Evolutionary conservation across 305 asterid genomes (phyloP), one percentile per base, ranked within the genome.

Genomic region (Fraxinus paxiana): DNA sequence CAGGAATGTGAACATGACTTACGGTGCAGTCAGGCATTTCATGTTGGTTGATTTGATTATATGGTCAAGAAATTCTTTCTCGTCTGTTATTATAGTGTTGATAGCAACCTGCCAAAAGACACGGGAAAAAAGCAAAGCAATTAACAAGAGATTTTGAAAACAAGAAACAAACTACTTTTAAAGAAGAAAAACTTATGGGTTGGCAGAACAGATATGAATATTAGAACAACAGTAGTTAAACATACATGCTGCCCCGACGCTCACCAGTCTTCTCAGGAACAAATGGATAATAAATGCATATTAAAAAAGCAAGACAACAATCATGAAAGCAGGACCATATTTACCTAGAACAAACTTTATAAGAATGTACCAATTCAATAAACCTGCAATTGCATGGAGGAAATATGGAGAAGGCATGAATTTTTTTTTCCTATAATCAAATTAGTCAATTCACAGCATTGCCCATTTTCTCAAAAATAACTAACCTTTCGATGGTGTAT

Each of bases 21-120:
- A 94, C 99, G 17, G 87, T 5, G 94, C 97, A 73, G 99, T 94
- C 82, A 96, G 89, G 90, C 99, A 96, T 88, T 87, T 92, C 99
- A 96, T 93, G 88, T 96, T 96, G 87, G 99, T 94, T 12, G 99
- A 92, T 78, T 86, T 92, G 78, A 96, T 91, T 31, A 96, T 93
- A 83, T 96, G 98, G 74, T 89, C 94, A 30, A 96, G 97, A 77
- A 96, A 94, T 80, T 96, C 98, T 86, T 92, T 96, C 86, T 94
- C 99, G 56, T 83, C 91, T 80, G 92, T 90, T 76, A 96, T 92
- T 70, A 92, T 84, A 33, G 99, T 96, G 84, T 91, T 91, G 41
- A 91, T 91, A 33, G 37, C 37, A 33, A 15, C 94, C 94, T 91
- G 86, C 5, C 37, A 81, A 75, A 75, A 43, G 17, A 17, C 10